These are phyloP conservation scores for Phytophthora uliginosa DNA, from an alignment of 352 stramenopile genomes.

Conservation along the genomic window DNA sequence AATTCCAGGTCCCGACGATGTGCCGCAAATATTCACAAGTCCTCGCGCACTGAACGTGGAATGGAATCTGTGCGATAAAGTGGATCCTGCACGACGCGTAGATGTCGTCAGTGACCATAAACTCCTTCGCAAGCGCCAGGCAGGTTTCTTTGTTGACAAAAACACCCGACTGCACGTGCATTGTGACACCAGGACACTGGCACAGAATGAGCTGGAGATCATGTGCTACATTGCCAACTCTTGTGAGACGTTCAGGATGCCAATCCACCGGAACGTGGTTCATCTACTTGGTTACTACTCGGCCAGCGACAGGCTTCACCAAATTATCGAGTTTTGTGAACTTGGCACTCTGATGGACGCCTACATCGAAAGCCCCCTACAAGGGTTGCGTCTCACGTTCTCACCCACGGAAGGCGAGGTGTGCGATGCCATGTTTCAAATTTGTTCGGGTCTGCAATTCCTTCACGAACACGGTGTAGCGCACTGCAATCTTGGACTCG, in stretches of 20 bases:
- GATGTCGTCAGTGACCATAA: slow-evolving; percentile 67
- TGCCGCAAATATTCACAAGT: slow-evolving; percentile 57
- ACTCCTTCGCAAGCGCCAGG: slow-evolving; percentile 54
- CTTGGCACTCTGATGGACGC: slow-evolving; percentile 59
- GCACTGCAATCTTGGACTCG: slow-evolving; percentile 75
- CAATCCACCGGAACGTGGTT: slow-evolving; percentile 64
- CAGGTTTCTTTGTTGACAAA: slow-evolving; percentile 70
- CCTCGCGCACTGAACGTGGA: slow-evolving; percentile 65
- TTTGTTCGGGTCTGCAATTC: slow-evolving; percentile 78
- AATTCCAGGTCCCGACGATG: slow-evolving; percentile 18
- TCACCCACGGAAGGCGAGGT: slow-evolving; percentile 53
- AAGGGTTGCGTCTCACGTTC: slow-evolving; percentile 51
- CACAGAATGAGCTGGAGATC: slow-evolving; percentile 73
- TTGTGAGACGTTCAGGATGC: slow-evolving; percentile 42
- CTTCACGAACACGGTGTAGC: slow-evolving; percentile 70
- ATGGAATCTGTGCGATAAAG: slow-evolving; percentile 72
- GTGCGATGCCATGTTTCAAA: slow-evolving; percentile 80
- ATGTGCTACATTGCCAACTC: slow-evolving; percentile 64
- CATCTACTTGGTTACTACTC: slow-evolving; percentile 63
- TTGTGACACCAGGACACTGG: slow-evolving; percentile 45
- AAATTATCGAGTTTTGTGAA: slow-evolving; percentile 77
- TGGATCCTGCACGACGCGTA: slow-evolving; percentile 62
- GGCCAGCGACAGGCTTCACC: slow-evolving; percentile 55
- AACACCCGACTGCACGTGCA: slow-evolving; percentile 51
- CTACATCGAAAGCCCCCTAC: slow-evolving; percentile 57